Evolutionary conservation across 2,329 filamentous ascomycete species (phyloP).

Genomic region (Colletotrichum incanum): DNA sequence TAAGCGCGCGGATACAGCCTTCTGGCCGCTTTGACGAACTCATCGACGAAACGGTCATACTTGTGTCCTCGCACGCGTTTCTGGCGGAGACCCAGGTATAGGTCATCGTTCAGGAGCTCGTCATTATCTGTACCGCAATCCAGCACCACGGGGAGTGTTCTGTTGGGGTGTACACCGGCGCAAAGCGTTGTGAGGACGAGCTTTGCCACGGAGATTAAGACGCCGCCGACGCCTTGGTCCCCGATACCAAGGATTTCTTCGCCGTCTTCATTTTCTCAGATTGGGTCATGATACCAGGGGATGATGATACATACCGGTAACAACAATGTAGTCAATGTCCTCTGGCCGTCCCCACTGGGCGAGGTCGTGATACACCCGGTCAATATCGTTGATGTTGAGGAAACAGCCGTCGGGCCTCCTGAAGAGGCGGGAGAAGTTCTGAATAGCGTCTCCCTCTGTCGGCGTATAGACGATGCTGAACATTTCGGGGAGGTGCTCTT

Average conservation of each 20-base stretch:
- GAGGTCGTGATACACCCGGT: constrained; percentile 76
- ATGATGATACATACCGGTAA: constrained; percentile 73
- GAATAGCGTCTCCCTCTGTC: constrained; percentile 90
- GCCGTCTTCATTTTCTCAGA: constrained; percentile 59
- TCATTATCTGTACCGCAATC: constrained; percentile 91
- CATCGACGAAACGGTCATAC: constrained; percentile 85
- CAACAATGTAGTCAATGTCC: constrained; percentile 90
- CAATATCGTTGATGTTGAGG: constrained; percentile 79
- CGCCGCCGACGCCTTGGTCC: constrained; percentile 88
- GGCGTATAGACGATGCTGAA: constrained; percentile 93
- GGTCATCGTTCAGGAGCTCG: constrained; percentile 78
- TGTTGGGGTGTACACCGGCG: constrained; percentile 86
- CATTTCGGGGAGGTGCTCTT: constrained; percentile 88
- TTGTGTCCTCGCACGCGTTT: constrained; percentile 77
- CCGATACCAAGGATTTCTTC: constrained; percentile 89
- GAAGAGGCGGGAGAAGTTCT: constrained; percentile 86
- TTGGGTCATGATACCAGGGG: not conserved
- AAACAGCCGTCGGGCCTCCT: constrained; percentile 86
- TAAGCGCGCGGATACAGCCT: constrained; percentile 84
- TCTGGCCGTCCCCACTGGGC: constrained; percentile 78
- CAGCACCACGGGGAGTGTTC: constrained; percentile 84
- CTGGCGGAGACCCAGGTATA: constrained; percentile 84
- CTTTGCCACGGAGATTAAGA: constrained; percentile 89
- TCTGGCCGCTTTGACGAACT: constrained; percentile 78
- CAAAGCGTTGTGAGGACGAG: constrained; percentile 87